phyloP scores from a whole-genome alignment of 2,329 filamentous ascomycete genomes.

The Colletotrichum lentis region DNA sequence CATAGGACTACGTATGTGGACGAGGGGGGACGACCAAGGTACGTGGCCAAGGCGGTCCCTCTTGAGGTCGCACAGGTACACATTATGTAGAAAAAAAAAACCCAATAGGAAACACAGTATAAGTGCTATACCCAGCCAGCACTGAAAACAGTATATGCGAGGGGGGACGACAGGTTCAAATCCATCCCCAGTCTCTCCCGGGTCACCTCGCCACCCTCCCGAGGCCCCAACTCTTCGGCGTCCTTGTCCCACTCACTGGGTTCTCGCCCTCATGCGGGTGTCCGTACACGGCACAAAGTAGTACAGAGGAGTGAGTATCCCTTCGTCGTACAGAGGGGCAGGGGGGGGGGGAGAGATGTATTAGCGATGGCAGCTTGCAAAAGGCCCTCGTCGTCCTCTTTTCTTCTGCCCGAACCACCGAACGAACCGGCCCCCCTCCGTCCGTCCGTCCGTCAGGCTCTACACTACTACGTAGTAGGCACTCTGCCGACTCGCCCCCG shows the following conservation, averaged over 20 bases:
- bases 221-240: neutral
- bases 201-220: too few species aligned
- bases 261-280: neutral
- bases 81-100: too few species aligned
- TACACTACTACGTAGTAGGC: too few species aligned
- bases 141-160: too few species aligned
- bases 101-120: too few species aligned
- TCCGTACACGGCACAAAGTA: too few species aligned
- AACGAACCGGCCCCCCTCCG: neutral
- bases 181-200: neutral
- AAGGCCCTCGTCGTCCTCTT: slow-evolving; percentile 19
- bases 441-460: neutral
- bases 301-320: too few species aligned
- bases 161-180: slow-evolving; percentile 10
- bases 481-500: neutral
- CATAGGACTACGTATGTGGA: too few species aligned
- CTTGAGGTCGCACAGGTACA: too few species aligned
- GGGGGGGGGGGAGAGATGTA: neutral
- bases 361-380: slow-evolving; percentile 31
- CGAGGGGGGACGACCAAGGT: too few species aligned
- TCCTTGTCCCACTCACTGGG: neutral
- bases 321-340: neutral
- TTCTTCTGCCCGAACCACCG: slow-evolving; percentile 22
- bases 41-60: too few species aligned
- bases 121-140: too few species aligned